phyloP scores from a whole-genome alignment of 1,284 basidiomycete genomes.

The Trichosporon ovoides region DNA sequence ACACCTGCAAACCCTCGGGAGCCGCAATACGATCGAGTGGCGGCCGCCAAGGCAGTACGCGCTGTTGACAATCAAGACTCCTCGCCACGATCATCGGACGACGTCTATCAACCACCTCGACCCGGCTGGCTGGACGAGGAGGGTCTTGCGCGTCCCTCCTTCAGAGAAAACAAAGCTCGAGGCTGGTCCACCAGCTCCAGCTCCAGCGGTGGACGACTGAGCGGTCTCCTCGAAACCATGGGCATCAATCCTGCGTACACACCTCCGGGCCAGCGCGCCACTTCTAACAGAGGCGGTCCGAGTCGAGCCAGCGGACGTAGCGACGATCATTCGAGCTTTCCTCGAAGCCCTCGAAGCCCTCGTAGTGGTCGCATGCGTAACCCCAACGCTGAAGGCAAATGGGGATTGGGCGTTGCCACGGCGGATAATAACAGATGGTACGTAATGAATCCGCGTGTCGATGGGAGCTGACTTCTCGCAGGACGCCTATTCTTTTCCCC shows the following conservation, averaged over 20 bases:
- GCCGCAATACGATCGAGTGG: slow-evolving; percentile 28
- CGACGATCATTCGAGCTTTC: slow-evolving; percentile 6
- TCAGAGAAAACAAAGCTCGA: slow-evolving; percentile 9
- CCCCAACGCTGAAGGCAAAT: not conserved
- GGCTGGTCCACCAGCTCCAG: slow-evolving; percentile 33
- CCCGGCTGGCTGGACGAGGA: slow-evolving; percentile 32
- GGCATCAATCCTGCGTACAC: slow-evolving; percentile 25
- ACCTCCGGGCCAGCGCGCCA: not conserved
- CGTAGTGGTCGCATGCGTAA: not conserved
- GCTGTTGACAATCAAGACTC: slow-evolving; percentile 24
- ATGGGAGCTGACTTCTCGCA: not conserved
- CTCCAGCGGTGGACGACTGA: slow-evolving; percentile 29
- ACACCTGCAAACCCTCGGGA: slow-evolving; percentile 11
- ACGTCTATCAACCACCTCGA: slow-evolving; percentile 33
- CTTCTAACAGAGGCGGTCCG: slow-evolving; percentile 8
- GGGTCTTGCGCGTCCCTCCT: not conserved
- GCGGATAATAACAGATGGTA: slow-evolving; percentile 25
- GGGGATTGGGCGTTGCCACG: slow-evolving; percentile 9
- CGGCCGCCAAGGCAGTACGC: slow-evolving; percentile 33
- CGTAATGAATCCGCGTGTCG: slow-evolving; percentile 10
- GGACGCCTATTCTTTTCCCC: slow-evolving; percentile 34
- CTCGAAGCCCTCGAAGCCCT: slow-evolving; percentile 7
- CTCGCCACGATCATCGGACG: slow-evolving; percentile 9
- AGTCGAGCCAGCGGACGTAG: slow-evolving; percentile 18
- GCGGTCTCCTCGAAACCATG: slow-evolving; percentile 39